Evolutionary conservation across 1,139 yeast genomes (phyloP), one percentile per base, ranked within the genome.

Genomic region (Pichia sp.): DNA sequence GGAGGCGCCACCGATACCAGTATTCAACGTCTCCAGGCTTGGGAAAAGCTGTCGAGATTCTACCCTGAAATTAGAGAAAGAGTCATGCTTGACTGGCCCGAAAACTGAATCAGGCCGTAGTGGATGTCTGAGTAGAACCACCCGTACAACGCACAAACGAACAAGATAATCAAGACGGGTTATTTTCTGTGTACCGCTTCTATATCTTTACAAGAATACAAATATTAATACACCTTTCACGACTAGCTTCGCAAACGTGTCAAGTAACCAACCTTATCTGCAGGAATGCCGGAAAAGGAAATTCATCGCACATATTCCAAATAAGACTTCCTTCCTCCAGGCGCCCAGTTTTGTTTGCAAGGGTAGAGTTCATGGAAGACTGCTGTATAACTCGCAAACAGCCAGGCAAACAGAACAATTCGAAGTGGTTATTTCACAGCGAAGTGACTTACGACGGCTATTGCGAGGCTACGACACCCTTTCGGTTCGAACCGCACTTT

Each of bases 1-100:
- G 53, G 53, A 10, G 49, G 51, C 15, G 53, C 55, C 10, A 50
- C 48, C 16, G 41, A 40, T 10, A 15, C 55, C 10, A 42, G 49
- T 8, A 84, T 83, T 66, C 57, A 60, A 45, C 79, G 89, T 47
- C 87, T 90, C 67, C 84, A 84, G 51, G 75, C 83, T 57, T 90
- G 87, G 68, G 87, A 87, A 60, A 83, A 81, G 64, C 75, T 90
- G 49, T 81, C 87, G 60, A 73, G 80, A 61, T 80, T 82, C 55
- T 89, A 89, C 67, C 97, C 96, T 3, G 83, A 85, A 59, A 92
- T 89, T 15, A 61, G 63, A 45, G 67, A 63, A 46, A 59, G 68
- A 34, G 61, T 59, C 8, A 41, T 47, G 29, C 19, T 57, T 15
- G 53, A 45, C 13, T 59, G 61, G 60, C 60, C 58, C 15, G 56